Base-by-base conservation (phyloP, 768 basidiomycete genomes). In the Cystofilobasidium bisporidii region DNA sequence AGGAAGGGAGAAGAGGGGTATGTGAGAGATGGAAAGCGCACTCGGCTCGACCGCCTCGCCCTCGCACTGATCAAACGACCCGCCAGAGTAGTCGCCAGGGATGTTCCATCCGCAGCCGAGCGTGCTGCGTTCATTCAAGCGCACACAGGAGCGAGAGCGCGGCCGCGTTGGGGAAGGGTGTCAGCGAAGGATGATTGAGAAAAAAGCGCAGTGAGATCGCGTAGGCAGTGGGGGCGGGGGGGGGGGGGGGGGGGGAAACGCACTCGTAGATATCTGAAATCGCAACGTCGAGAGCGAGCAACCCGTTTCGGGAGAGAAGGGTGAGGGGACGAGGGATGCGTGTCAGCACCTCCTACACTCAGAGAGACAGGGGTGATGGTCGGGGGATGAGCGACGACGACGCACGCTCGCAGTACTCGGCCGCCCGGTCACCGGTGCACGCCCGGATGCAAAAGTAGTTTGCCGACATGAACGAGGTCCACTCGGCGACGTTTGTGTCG, bases 361-460 rank as follows among this genome's bases (percentile, higher is more conserved):
- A 18, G 14, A 11, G 17, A 30, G 2, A n/a, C 6, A 2, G 5
- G 12, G 36, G 36, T 36, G 36, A 12, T 12, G 12, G 36, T 6
- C 36, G 26, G 26, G 48, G 1, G 33, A 6, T 30, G 3, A 38
- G 17, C 33, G 48, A 26, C 8, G 17, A 9, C 22, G 17, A 58
- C 61, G 55, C 30, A 86, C 83, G 71, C 85, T 87, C 79, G 74
- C 86, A 88, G 71, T 80, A 78, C 3, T 73, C 75, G 0, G 83
- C 81, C 1, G 85, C 83, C 28, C 75, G 65, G 30, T 66, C 70
- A 24, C 72, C 71, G 33, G 57, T 47, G 67, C 75, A 76, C 6
- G 69, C 71, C 14, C 74, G 61, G 57, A 76, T 59, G 69, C 73
- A 75, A 73, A 77, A 76, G 58, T 68, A 61, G 69, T 66, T 73